A percentile compares a stretch with the other conserved stretches of the same genome.
phyloP scores from a whole-genome alignment of 2,329 filamentous ascomycete species.

The Aspergillus terreus region DNA sequence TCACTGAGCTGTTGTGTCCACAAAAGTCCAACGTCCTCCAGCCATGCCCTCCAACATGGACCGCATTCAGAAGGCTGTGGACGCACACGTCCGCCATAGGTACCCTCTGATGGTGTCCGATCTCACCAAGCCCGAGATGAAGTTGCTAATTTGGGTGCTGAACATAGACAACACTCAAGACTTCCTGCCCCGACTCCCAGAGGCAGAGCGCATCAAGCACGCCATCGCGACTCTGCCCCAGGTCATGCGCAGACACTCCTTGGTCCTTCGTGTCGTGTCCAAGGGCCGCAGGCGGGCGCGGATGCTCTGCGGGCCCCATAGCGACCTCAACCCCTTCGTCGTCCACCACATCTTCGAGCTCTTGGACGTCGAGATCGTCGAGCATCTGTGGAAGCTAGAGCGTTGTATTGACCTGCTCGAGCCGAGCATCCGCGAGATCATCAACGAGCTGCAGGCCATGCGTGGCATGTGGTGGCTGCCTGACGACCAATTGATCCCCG shows the following conservation, averaged over 20 bases:
- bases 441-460: slow-evolving; percentile 21
- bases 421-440: slow-evolving; percentile 10
- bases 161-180: slow-evolving; percentile 15
- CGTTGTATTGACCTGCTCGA: slow-evolving; percentile 14
- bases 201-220: slow-evolving; percentile 3
- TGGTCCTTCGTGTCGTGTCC: slow-evolving; percentile 14
- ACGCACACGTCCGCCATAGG: slow-evolving; percentile 5
- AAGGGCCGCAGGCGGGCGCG: slow-evolving; percentile 15
- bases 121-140: slow-evolving; percentile 17
- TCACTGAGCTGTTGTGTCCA: not conserved
- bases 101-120: slow-evolving; percentile 17
- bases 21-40: not conserved
- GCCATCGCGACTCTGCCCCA: slow-evolving; percentile 11
- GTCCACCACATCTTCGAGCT: slow-evolving; percentile 17
- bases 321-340: slow-evolving; percentile 21
- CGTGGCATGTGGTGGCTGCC: slow-evolving; percentile 30
- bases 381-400: slow-evolving; percentile 18
- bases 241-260: slow-evolving; percentile 5
- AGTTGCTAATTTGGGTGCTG: slow-evolving; percentile 20
- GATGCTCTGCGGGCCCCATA: slow-evolving; percentile 20
- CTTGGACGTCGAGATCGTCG: slow-evolving; percentile 22
- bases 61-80: not conserved
- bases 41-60: not conserved
- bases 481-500: slow-evolving; percentile 1
- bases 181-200: not conserved